Conservation (phyloP, 768 basidiomycete genomes). For the Boletus fagicola region DNA sequence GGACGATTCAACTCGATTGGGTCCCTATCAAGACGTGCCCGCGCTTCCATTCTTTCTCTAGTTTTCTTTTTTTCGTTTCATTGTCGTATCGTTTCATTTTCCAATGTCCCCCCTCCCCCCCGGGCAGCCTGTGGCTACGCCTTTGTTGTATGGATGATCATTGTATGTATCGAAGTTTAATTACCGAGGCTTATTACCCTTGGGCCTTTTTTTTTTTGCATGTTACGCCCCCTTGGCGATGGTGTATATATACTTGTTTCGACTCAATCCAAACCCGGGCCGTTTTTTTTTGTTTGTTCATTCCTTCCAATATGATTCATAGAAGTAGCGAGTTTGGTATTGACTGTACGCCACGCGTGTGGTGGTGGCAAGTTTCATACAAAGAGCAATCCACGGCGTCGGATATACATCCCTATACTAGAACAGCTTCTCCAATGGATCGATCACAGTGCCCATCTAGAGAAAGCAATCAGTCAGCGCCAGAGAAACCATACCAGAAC, state of each 20-base stretch:
- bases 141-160: neutral
- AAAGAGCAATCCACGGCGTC: neutral
- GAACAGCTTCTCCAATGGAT: slow-evolving; percentile 59
- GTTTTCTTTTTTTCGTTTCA: neutral
- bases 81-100: neutral
- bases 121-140: too few species aligned
- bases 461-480: slow-evolving; percentile 8
- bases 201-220: slow-evolving; percentile 2
- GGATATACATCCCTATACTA: slow-evolving; percentile 14
- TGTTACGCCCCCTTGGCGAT: slow-evolving; percentile 3
- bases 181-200: slow-evolving; percentile 11
- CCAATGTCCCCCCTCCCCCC: too few species aligned
- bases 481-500: neutral
- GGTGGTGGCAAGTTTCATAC: neutral
- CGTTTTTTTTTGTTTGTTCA: neutral
- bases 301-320: neutral
- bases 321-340: neutral
- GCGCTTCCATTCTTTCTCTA: neutral
- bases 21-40: neutral
- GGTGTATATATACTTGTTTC: neutral
- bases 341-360: neutral
- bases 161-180: slow-evolving; percentile 9
- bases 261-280: neutral
- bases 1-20: neutral
- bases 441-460: slow-evolving; percentile 71